phyloP scores from a whole-genome alignment of 2,329 filamentous ascomycete species.

The Trichoderma sp. region DNA sequence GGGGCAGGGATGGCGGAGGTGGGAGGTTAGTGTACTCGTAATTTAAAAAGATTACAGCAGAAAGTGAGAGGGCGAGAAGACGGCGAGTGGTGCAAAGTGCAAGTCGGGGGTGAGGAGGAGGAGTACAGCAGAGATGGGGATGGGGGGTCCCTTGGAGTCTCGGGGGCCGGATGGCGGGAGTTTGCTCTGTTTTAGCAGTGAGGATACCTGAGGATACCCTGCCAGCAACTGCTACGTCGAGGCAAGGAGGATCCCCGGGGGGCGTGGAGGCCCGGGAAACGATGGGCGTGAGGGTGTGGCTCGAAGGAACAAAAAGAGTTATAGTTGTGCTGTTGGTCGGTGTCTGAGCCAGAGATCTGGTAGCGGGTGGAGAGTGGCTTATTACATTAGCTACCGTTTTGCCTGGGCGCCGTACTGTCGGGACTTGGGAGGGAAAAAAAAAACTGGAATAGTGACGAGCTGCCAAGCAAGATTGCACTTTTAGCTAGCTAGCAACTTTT shows the following conservation, averaged over 20 bases:
- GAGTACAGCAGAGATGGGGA: neutral
- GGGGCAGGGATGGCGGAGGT: neutral
- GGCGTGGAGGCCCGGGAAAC: neutral
- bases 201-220: neutral
- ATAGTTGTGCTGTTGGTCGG: conserved; percentile 8
- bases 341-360: conserved; percentile 15
- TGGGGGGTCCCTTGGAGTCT: conserved; percentile 1
- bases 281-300: neutral
- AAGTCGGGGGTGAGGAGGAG: neutral
- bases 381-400: conserved; percentile 8
- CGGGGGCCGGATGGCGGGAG: conserved; percentile 2
- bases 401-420: conserved; percentile 17
- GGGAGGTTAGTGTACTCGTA: neutral
- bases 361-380: conserved; percentile 16
- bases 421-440: neutral
- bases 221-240: neutral
- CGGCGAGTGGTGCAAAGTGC: neutral
- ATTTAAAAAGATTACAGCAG: neutral
- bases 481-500: neutral
- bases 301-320: neutral
- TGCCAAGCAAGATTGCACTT: neutral
- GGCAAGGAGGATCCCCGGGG: neutral
- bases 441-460: neutral
- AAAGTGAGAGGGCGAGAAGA: neutral
- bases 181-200: conserved; percentile 14